Conservation (phyloP, 176 grass and related monocot genomes). For the Tillandsia fasciculata region DNA sequence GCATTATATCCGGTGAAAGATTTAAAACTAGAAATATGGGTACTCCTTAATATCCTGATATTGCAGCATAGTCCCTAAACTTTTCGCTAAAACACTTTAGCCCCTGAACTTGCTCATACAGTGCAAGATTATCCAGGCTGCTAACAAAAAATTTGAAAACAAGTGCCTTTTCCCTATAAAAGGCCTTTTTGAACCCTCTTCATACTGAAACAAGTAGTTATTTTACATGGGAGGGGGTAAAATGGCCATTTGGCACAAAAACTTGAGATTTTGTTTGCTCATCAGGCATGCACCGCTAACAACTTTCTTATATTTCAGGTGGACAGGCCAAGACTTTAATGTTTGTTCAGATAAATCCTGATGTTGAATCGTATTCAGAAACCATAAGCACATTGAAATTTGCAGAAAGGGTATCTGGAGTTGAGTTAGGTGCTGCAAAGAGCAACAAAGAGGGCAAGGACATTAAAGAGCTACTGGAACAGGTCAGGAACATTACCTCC, state of each 20-base stretch:
- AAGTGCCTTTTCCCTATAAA: too few relatives aligned
- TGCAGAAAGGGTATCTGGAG: constrained; percentile 96
- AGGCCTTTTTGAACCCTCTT: too few relatives aligned
- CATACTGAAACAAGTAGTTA: too few relatives aligned
- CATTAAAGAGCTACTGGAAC: constrained; percentile 93
- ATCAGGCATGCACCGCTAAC: background rate
- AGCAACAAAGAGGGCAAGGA: constrained; percentile 97
- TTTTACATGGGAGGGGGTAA: too few relatives aligned
- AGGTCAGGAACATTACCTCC: constrained; percentile 30
- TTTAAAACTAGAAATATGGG: background rate
- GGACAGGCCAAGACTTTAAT: constrained; percentile 96
- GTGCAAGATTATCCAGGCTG: too few relatives aligned
- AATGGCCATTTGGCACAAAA: too few relatives aligned
- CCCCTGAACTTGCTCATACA: too few relatives aligned
- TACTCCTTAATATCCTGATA: too few relatives aligned
- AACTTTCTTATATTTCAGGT: constrained; percentile 38
- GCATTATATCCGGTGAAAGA: background rate
- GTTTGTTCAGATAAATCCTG: constrained; percentile 97
- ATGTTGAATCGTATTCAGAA: constrained; percentile 80
- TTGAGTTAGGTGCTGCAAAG: constrained; percentile 86
- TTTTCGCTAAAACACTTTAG: too few relatives aligned
- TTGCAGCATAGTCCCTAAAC: too few relatives aligned
- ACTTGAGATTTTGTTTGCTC: background rate
- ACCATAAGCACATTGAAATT: constrained; percentile 98
- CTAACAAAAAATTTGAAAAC: too few relatives aligned